Evolutionary conservation across 345 rosid genomes (phyloP), one percentile per base, ranked within the genome.

Genomic region (Reutealis trisperma): DNA sequence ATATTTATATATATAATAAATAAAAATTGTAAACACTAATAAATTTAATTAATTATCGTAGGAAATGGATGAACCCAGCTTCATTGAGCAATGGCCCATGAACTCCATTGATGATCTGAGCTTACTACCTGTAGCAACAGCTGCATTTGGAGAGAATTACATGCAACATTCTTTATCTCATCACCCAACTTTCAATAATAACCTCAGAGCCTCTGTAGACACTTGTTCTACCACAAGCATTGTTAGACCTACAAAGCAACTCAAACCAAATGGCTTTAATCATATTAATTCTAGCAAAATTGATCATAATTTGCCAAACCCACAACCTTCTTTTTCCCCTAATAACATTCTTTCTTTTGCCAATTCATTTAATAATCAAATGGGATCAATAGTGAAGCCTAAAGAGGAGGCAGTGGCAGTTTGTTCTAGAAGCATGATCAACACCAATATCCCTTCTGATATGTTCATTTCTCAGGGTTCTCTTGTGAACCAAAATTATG

Each of bases 1-100:
- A 12, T 12, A 47, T 47, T 1, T 8, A 0, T 22, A 22, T 47
- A 9, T n/a, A 6, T 1, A n/a, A 12, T 27, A 11, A 37, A 0
- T 10, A 19, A 30, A 21, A 44, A 1, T 14, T 27, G 59, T 58
- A 9, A 8, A 41, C 11, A 25, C 8, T 45, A 18, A 70, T 47
- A 58, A 18, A 19, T 57, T 18, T 13, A 27, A 52, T 59, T 60
- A 21, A 42, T 59, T n/a, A 30, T 42, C 57, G 12, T 84, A 87
- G 91, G 92, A 80, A 77, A 83, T 86, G 82, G 94, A 89, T 45
- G 90, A 86, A 74, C 54, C 79, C 13, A 27, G 83, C 82, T 85
- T 85, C 75, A 82, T 85, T 63, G 79, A 77, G 55, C 94, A 82
- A 51, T 89, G 91, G 92, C 82, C 82, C 15, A 75, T 79, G 86